Evolutionary conservation across 768 basidiomycete genomes (phyloP), one percentile per base, ranked within the genome.

Genomic region (Leucosporidium yakuticum): DNA sequence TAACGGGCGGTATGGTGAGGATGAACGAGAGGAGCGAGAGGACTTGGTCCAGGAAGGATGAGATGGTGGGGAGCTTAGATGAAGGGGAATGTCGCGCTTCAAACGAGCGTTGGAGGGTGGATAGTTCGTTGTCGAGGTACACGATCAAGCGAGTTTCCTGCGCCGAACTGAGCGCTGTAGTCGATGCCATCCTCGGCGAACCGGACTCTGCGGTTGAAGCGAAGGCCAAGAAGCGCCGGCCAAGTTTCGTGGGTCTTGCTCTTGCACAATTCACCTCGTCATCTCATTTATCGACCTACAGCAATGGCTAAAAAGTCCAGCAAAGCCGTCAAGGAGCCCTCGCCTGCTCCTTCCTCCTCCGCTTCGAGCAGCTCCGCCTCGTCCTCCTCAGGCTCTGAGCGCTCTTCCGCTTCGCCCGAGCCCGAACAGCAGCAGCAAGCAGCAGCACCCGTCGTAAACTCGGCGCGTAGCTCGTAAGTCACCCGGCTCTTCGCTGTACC

Each of bases 41-140:
- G 20, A 68, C 67, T 2, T 48, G 44, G n/a, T 65, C 61, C 21
- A 73, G 64, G 39, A 67, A 73, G 27, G 60, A 17, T 20, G 27
- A 12, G 17, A 68, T 27, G 25, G 56, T 53, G 17, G 58, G 61
- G 6, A 67, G 51, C 2, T 27, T 39, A 4, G 63, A 63, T 4
- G 23, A 0, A 1, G 62, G 36, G 0, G 70, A 55, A 19, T 69
- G 69, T 8, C 72, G 69, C 1, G 48, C 32, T 21, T 65, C 57
- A 62, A 65, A 61, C 5, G 12, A 9, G 34, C 66, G 62, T 0
- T 32, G 25, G 27, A 73, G 66, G 1, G 6, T 1, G 20, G 56
- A 39, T 9, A 73, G 64, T 5, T 62, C 47, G 6, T 54, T 15
- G 66, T 73, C 72, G 50, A 73, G 72, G 51, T 73, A 44, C 12